Base-by-base conservation (phyloP, 306 rosid genomes). In the Begonia loranthoides region DNA sequence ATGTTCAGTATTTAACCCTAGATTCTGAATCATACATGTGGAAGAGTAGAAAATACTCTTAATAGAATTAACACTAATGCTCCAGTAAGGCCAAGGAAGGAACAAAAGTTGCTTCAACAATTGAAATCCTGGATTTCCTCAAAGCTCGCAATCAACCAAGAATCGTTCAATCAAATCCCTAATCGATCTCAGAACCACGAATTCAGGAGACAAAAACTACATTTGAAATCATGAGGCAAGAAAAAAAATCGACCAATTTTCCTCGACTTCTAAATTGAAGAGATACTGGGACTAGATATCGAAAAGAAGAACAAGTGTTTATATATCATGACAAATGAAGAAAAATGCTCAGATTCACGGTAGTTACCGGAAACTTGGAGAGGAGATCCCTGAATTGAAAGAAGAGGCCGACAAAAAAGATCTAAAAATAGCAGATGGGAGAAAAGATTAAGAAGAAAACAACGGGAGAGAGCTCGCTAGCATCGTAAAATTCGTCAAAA, bases 401-500 rank as follows among this genome's bases (percentile, higher is more conserved):
- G 40, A 10, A 49, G 64, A 19, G 4, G 60, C 14, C 17, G 47
- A 67, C 41, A 57, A 28, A 28, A 9, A 57, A 51, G 63, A 52
- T 64, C 65, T 19, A 56, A 17, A 34, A 58, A 53, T 11, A 41
- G 34, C 13, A 28, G 36, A 40, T 49, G 51, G 21, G 1, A 36
- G 62, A 58, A 36, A 9, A 11, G 67, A 61, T 21, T 66, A 68
- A 15, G 62, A 34, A 66, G 64, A 72, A 68, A 50, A 64, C 77
- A 65, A 57, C 21, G 74, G 34, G 66, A 49, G 64, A 57, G 70
- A 71, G 50, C 40, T 22, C 21, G 49, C 41, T 45, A 51, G 65
- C 94, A 57, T 87, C 75, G 96, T 51, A 41, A 76, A 79, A 83
- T 78, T 76, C 96, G 96, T 65, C 85, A 28, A 58, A 60, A 55